phyloP scores from a whole-genome alignment of 1,284 basidiomycete species.

The Leucoagaricus sp. region DNA sequence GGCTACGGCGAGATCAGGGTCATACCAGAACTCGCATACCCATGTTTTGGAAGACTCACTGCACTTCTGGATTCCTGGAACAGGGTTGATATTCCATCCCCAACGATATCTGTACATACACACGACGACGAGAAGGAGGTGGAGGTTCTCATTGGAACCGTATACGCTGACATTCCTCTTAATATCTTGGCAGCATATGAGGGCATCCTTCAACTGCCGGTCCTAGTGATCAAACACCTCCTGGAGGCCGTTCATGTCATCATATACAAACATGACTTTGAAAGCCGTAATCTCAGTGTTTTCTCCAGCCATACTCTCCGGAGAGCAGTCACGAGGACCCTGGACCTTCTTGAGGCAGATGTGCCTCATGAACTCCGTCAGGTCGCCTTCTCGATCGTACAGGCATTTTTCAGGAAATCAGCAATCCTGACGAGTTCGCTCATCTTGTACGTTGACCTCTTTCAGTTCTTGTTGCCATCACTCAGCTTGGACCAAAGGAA shows the following conservation, averaged over 20 bases:
- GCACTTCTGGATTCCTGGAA: conserved; percentile 59
- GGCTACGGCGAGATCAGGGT: conserved; percentile 47
- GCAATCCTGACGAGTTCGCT: conserved; percentile 3
- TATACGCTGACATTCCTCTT: conserved; percentile 61
- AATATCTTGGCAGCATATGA: conserved; percentile 46
- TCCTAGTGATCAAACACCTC: conserved; percentile 54
- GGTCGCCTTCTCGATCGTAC: conserved; percentile 56
- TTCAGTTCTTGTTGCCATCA: not conserved
- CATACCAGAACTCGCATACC: conserved; percentile 45
- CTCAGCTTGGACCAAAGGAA: conserved; percentile 1
- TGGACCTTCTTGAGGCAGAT: conserved; percentile 52
- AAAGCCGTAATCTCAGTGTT: conserved; percentile 30
- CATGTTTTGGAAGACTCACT: conserved; percentile 60
- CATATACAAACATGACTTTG: conserved; percentile 71
- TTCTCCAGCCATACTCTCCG: conserved; percentile 54
- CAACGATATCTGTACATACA: conserved; percentile 48
- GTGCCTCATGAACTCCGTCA: conserved; percentile 68
- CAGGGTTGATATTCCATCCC: conserved; percentile 45
- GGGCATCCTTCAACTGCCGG: conserved; percentile 47
- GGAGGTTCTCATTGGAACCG: conserved; percentile 54
- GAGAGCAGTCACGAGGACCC: conserved; percentile 48
- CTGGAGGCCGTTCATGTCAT: conserved; percentile 64
- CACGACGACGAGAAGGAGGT: conserved; percentile 44
- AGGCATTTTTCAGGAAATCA: conserved; percentile 57
- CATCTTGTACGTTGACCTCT: conserved; percentile 3